Conservation (phyloP, 129 eudicot species). For the Escallonia herrerae region DNA sequence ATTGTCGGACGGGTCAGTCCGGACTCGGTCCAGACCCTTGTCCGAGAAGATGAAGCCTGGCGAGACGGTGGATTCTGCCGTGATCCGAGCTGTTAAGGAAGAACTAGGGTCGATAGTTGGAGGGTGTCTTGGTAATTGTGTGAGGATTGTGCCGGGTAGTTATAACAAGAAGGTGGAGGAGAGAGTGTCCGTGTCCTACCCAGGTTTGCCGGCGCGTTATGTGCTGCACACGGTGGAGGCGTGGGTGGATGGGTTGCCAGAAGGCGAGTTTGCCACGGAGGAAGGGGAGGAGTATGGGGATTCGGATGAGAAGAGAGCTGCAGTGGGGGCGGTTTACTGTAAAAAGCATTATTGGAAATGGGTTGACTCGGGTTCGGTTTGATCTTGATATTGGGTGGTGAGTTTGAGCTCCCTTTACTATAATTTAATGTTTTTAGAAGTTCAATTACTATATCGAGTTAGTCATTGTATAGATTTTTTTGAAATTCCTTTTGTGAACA, state of each 20-base stretch:
- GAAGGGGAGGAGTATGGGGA: constrained; percentile 57
- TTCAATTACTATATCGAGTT: not conserved
- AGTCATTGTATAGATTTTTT: constrained; percentile 3
- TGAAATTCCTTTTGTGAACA: too few relatives aligned
- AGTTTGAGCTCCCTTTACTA: constrained; percentile 22
- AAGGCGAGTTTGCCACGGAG: constrained; percentile 62
- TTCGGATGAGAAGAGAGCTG: constrained; percentile 24
- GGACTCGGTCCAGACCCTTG: constrained; percentile 51
- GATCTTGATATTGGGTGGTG: constrained; percentile 18
- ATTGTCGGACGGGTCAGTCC: constrained; percentile 58
- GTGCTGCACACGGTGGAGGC: constrained; percentile 78
- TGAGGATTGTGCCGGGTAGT: constrained; percentile 43
- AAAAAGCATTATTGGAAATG: constrained; percentile 91
- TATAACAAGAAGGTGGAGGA: constrained; percentile 74
- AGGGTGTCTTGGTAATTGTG: constrained; percentile 4
- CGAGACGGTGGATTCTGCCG: constrained; percentile 63
- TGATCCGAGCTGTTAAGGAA: constrained; percentile 63
- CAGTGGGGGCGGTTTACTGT: constrained; percentile 53
- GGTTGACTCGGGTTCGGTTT: constrained; percentile 49
- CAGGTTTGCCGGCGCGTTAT: constrained; percentile 95
- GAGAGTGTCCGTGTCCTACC: constrained; percentile 67
- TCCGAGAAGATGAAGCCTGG: constrained; percentile 94
- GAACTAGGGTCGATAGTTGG: constrained; percentile 57
- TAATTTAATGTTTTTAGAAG: constrained; percentile 14
- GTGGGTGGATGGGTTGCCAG: constrained; percentile 72